A percentile compares a stretch with the other conserved stretches of the same genome.
Evolutionary conservation across 768 basidiomycete genomes (phyloP).

Genomic region (Neoboletus magnificus): DNA sequence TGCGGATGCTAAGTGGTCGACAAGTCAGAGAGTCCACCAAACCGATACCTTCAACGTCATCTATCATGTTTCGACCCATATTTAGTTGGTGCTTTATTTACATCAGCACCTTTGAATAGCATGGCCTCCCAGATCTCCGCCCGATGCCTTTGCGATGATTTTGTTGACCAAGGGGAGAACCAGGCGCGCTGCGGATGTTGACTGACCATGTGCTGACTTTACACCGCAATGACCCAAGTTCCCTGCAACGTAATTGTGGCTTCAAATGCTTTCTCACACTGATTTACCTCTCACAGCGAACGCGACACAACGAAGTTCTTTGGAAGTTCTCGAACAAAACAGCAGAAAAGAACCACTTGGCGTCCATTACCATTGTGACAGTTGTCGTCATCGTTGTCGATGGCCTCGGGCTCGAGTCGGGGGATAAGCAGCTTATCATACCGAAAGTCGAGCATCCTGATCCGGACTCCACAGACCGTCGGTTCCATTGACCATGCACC

Average conservation of each 20-base stretch:
- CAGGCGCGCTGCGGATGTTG: background rate
- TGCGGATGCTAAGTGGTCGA: no score
- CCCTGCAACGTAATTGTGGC: background rate
- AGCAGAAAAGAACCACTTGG: background rate
- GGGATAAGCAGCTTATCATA: background rate
- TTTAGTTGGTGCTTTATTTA: background rate
- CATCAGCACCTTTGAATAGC: background rate
- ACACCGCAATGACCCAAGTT: background rate
- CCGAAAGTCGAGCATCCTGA: background rate
- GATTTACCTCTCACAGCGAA: background rate
- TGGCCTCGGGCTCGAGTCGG: background rate
- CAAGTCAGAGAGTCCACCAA: no score
- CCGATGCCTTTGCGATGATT: no score
- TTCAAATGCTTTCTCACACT: background rate
- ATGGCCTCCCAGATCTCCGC: background rate
- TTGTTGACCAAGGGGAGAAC: background rate
- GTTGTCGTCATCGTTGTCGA: background rate
- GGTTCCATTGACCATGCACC: background rate
- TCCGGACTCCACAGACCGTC: background rate
- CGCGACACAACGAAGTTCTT: background rate
- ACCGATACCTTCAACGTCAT: no score
- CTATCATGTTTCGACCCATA: background rate
- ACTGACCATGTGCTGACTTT: background rate
- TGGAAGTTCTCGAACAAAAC: background rate
- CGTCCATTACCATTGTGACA: background rate